Percentiles rank a stretch among this genome's conserved stretches.
Evolutionary conservation across 129 eudicot species (phyloP).

Genomic region (Chrysanthemum lavandulifolium): DNA sequence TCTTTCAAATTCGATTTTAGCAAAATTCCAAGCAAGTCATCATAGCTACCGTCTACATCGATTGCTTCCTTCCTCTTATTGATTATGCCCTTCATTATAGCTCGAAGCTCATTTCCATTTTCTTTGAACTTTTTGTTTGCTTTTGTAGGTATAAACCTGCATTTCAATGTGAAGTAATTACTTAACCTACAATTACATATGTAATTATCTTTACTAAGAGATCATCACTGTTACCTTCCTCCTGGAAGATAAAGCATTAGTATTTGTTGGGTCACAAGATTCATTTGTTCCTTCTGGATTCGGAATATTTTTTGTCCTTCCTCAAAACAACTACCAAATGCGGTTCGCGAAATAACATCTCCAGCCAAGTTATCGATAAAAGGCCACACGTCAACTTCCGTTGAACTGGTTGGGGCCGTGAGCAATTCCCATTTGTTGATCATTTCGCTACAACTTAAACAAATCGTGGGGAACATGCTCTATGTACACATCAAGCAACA

Average conservation of each 20-base stretch:
- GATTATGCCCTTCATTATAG: conserved; percentile 2
- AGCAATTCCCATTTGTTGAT: conserved; percentile 42
- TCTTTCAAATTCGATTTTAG: conserved; percentile 30
- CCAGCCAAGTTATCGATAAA: conserved; percentile 44
- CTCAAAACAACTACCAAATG: conserved; percentile 53
- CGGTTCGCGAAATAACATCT: conserved; percentile 56
- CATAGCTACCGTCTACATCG: conserved; percentile 13
- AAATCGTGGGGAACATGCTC: conserved; percentile 47
- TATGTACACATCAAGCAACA: conserved; percentile 7
- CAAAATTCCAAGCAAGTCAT: conserved; percentile 37
- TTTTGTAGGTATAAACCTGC: conserved; percentile 41
- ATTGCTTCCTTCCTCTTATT: conserved; percentile 27
- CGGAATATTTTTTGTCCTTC: conserved; percentile 54
- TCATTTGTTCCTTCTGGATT: conserved; percentile 48
- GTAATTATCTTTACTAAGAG: neutral
- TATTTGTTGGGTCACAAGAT: conserved; percentile 28
- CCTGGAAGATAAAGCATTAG: conserved; percentile 40
- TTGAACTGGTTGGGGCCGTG: conserved; percentile 3
- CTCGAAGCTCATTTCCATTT: conserved; percentile 22
- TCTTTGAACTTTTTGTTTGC: conserved; percentile 30
- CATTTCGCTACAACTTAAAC: conserved; percentile 45
- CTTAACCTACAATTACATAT: neutral
- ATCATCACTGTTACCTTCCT: conserved; percentile 47
- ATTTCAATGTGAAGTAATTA: neutral
- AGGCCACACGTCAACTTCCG: conserved; percentile 53